These are phyloP conservation scores for Aspergillus kassunensis DNA, from an alignment of 495 filamentous ascomycete species.

Conservation along the genomic window DNA sequence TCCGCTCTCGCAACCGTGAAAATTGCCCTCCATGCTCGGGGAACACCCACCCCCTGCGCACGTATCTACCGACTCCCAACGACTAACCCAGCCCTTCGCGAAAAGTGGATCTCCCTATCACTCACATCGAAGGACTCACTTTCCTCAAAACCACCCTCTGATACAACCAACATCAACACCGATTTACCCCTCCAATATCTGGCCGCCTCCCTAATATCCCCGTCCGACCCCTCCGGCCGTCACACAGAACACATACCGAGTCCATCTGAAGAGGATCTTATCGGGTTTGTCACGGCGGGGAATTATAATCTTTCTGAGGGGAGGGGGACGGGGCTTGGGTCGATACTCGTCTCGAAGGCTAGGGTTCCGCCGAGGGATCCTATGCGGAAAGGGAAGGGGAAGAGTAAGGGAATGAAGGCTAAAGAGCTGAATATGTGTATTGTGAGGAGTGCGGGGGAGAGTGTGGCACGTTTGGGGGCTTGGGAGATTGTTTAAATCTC, in stretches of 20 bases:
- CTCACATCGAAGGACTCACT: slow-evolving; percentile 21
- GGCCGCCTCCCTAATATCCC: slow-evolving; percentile 48
- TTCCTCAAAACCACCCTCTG: neutral
- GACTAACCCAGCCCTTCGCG: slow-evolving; percentile 39
- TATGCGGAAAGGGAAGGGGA: neutral
- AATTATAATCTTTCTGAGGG: slow-evolving; percentile 79
- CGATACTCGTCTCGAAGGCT: slow-evolving; percentile 59
- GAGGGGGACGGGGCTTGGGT: slow-evolving; percentile 70
- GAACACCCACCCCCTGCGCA: slow-evolving; percentile 57
- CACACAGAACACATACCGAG: slow-evolving; percentile 57
- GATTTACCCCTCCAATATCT: slow-evolving; percentile 40
- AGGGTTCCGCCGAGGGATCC: neutral
- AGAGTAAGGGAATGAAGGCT: slow-evolving; percentile 21
- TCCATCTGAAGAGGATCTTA: slow-evolving; percentile 71
- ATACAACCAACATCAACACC: slow-evolving; percentile 24
- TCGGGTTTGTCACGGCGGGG: slow-evolving; percentile 89
- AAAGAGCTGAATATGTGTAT: slow-evolving; percentile 60
- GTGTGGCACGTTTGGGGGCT: slow-evolving; percentile 67
- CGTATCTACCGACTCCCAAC: slow-evolving; percentile 70
- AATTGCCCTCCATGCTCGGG: slow-evolving; percentile 55
- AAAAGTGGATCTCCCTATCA: slow-evolving; percentile 55
- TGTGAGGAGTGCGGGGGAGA: slow-evolving; percentile 73
- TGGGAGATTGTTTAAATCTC: slow-evolving; percentile 62
- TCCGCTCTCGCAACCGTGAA: slow-evolving; percentile 53
- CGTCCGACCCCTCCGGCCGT: slow-evolving; percentile 25